These are phyloP conservation scores for Teunomyces tritomae DNA, from an alignment of 805 yeast genomes.

Conservation along the genomic window DNA sequence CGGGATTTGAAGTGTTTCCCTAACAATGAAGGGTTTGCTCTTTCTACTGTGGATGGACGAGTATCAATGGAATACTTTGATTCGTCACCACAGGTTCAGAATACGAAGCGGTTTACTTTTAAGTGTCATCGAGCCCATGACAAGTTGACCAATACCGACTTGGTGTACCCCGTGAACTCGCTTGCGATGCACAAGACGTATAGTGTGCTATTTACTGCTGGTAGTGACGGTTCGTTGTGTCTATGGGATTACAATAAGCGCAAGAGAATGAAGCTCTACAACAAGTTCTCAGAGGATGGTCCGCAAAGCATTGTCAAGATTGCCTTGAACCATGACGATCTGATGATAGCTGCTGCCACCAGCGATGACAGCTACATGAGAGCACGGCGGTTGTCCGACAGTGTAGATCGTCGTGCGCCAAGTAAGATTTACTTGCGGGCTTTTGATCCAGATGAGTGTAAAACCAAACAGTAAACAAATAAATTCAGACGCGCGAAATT, in stretches of 20 bases:
- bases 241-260: conserved; percentile 49
- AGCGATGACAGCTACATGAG: conserved; percentile 44
- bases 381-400: conserved; percentile 14
- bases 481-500: background rate
- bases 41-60: conserved; percentile 78
- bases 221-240: conserved; percentile 50
- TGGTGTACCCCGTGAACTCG: conserved; percentile 53
- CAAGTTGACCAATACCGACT: conserved; percentile 40
- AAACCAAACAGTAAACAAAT: background rate
- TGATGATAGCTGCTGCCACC: conserved; percentile 34
- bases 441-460: conserved; percentile 1
- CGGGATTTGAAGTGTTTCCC: conserved; percentile 56
- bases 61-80: conserved; percentile 71
- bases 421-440: conserved; percentile 10
- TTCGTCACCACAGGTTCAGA: conserved; percentile 41
- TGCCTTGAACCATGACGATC: conserved; percentile 15
- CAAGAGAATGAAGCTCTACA: conserved; percentile 43
- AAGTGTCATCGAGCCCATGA: conserved; percentile 65
- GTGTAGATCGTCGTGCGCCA: conserved; percentile 6
- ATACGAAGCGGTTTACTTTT: conserved; percentile 63
- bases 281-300: conserved; percentile 20
- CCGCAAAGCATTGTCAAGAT: conserved; percentile 24
- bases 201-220: conserved; percentile 48
- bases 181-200: conserved; percentile 39
- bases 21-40: conserved; percentile 54